These are phyloP conservation scores for Pisolithus sp. DNA, from an alignment of 768 basidiomycete species.

Conservation along the genomic window DNA sequence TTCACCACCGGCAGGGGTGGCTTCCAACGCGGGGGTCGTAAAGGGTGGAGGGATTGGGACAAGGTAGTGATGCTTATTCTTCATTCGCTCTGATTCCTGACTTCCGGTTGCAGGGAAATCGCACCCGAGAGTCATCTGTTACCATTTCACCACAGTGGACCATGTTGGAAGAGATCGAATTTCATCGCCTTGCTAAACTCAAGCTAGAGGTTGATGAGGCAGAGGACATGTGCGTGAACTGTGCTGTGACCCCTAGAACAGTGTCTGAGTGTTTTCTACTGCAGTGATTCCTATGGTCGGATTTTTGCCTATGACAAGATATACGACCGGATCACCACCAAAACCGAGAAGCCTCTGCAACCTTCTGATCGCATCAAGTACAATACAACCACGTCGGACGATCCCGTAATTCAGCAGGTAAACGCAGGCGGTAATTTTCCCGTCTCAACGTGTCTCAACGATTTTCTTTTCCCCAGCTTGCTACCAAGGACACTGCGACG, in stretches of 20 bases:
- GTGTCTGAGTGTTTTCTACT: constrained; percentile 3
- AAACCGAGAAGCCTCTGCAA: constrained; percentile 85
- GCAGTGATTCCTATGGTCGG: constrained; percentile 80
- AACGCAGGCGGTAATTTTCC: constrained; percentile 4
- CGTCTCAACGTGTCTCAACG: constrained; percentile 4
- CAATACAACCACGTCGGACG: constrained; percentile 96
- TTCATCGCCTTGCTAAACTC: constrained; percentile 85
- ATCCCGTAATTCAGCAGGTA: constrained; percentile 92
- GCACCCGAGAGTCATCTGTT: constrained; percentile 88
- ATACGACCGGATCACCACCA: constrained; percentile 93
- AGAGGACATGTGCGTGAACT: constrained; percentile 68
- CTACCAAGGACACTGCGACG: constrained; percentile 70
- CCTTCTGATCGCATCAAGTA: constrained; percentile 93
- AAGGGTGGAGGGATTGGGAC: constrained; percentile 92
- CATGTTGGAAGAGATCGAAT: constrained; percentile 97
- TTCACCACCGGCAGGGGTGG: constrained; percentile 38
- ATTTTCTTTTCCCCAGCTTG: constrained; percentile 73
- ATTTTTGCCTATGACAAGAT: constrained; percentile 89
- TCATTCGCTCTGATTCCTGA: neutral
- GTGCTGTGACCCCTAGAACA: neutral
- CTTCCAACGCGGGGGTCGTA: constrained; percentile 36
- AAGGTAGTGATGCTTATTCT: constrained; percentile 47
- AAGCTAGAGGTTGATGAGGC: constrained; percentile 91
- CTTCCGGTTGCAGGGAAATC: constrained; percentile 51
- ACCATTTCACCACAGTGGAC: constrained; percentile 88